A percentile compares a stretch with the other conserved stretches of the same genome.
Conservation (phyloP, 1,284 basidiomycete genomes). For the Cutaneotrichosporon cutaneum region DNA sequence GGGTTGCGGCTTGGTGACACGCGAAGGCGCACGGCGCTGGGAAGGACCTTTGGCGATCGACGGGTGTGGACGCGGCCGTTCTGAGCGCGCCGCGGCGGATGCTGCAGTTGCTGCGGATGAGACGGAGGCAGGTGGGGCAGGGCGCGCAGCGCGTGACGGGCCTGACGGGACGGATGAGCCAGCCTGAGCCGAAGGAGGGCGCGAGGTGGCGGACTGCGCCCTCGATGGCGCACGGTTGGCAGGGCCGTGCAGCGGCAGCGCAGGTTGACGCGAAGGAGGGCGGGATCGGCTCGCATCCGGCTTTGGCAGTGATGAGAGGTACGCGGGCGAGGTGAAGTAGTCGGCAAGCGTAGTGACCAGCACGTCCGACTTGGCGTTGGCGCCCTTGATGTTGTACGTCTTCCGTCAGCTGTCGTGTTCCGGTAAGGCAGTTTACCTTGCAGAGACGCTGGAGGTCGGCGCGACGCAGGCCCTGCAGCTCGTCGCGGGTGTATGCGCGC, state of each 20-base stretch:
- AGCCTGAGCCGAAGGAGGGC: not conserved
- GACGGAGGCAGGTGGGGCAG: too few relatives aligned
- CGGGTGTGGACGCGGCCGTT: too few relatives aligned
- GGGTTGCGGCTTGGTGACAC: too few relatives aligned
- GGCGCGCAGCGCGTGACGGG: too few relatives aligned
- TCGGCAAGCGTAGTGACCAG: slow-evolving; percentile 36
- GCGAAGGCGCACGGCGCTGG: too few relatives aligned
- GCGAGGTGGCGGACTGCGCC: too few relatives aligned
- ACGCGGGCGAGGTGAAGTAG: slow-evolving; percentile 36
- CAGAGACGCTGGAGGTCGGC: slow-evolving; percentile 46
- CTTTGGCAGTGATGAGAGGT: slow-evolving; percentile 15
- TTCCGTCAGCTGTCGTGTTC: slow-evolving; percentile 9
- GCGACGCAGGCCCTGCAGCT: slow-evolving; percentile 40
- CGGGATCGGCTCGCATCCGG: not conserved
- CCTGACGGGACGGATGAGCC: not conserved
- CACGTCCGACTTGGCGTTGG: slow-evolving; percentile 41
- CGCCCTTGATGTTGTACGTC: slow-evolving; percentile 48
- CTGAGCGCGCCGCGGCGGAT: too few relatives aligned
- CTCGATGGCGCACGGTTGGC: too few relatives aligned
- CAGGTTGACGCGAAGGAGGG: not conserved
- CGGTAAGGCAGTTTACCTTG: slow-evolving; percentile 32
- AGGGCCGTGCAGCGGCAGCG: not conserved
- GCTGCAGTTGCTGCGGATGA: too few relatives aligned
- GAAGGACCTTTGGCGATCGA: too few relatives aligned
- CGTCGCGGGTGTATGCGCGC: slow-evolving; percentile 39